Conservation (phyloP, 228 moss, liverwort and hornwort species). For the Sphagnum magellanicum region DNA sequence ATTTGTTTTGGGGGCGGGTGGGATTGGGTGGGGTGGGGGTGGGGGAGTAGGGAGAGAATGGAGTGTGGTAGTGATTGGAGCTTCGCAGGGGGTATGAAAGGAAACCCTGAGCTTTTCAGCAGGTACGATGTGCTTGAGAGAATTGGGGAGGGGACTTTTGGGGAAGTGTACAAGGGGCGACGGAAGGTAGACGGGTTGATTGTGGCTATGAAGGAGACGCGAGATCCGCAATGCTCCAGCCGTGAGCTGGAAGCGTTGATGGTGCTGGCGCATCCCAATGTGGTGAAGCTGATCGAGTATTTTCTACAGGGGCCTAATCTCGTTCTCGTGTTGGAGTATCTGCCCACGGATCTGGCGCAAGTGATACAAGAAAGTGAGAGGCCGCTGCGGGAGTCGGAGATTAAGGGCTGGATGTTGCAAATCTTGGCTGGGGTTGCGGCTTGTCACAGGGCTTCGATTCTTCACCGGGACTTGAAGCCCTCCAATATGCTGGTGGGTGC, state of each 20-base stretch:
- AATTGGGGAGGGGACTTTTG: conserved; percentile 87
- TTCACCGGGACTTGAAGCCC: conserved; percentile 94
- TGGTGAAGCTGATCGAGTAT: conserved; percentile 77
- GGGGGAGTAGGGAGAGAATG: background rate
- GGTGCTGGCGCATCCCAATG: conserved; percentile 69
- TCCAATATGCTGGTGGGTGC: conserved; percentile 68
- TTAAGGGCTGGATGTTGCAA: conserved; percentile 87
- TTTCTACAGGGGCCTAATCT: conserved; percentile 66
- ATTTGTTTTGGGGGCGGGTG: too few species aligned
- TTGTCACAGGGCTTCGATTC: conserved; percentile 65
- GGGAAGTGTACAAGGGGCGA: conserved; percentile 74
- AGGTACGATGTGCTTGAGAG: conserved; percentile 86
- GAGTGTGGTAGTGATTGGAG: conserved; percentile 55
- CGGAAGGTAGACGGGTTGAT: conserved; percentile 59
- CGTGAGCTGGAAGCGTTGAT: conserved; percentile 81
- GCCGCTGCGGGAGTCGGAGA: conserved; percentile 53
- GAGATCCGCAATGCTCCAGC: conserved; percentile 61
- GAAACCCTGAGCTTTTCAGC: conserved; percentile 73
- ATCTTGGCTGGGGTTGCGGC: conserved; percentile 72
- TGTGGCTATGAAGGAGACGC: conserved; percentile 89
- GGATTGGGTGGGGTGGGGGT: too few species aligned
- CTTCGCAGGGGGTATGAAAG: conserved; percentile 74
- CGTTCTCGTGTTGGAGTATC: conserved; percentile 86
- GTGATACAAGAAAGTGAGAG: conserved; percentile 53
- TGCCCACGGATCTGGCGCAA: conserved; percentile 59